Evolutionary conservation across 1,139 yeast genomes (phyloP).

Genomic region (Candida sanyaensis): DNA sequence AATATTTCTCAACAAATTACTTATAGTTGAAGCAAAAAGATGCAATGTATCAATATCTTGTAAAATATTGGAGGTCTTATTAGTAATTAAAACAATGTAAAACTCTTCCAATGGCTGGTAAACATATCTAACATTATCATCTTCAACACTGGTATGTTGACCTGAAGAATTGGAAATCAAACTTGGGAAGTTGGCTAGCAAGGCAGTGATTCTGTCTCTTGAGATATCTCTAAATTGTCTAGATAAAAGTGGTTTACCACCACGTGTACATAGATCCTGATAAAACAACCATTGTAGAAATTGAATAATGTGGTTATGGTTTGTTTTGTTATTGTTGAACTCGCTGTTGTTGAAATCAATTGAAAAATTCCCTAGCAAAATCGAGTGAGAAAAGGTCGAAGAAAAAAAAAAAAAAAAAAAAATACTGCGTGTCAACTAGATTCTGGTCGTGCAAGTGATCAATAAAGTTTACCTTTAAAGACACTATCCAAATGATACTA

Average conservation of each 20-base stretch:
- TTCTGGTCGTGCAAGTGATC: slow-evolving; percentile 8
- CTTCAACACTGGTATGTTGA: slow-evolving; percentile 95
- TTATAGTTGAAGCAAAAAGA: slow-evolving; percentile 78
- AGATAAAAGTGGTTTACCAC: slow-evolving; percentile 91
- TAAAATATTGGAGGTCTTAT: slow-evolving; percentile 86
- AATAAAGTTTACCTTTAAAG: slow-evolving; percentile 7
- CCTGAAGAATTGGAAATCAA: slow-evolving; percentile 69
- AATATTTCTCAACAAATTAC: slow-evolving; percentile 67
- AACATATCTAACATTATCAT: slow-evolving; percentile 88
- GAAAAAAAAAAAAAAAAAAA: background rate
- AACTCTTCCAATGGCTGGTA: slow-evolving; percentile 96
- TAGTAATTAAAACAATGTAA: slow-evolving; percentile 88
- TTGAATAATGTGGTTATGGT: background rate
- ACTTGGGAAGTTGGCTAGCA: slow-evolving; percentile 84
- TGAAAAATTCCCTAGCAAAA: slow-evolving; percentile 2
- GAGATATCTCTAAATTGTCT: slow-evolving; percentile 89
- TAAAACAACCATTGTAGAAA: slow-evolving; percentile 48
- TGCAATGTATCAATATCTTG: slow-evolving; percentile 95
- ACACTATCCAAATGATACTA: slow-evolving; percentile 8
- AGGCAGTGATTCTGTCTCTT: slow-evolving; percentile 82
- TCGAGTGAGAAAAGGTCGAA: background rate
- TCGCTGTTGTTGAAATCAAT: slow-evolving; percentile 5
- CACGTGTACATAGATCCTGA: slow-evolving; percentile 96
- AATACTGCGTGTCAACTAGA: slow-evolving; percentile 10
- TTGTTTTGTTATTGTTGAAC: slow-evolving; percentile 1